These are phyloP conservation scores for Clarireedia sp. DNA, from an alignment of 2,329 filamentous ascomycete species.

Conservation along the genomic window DNA sequence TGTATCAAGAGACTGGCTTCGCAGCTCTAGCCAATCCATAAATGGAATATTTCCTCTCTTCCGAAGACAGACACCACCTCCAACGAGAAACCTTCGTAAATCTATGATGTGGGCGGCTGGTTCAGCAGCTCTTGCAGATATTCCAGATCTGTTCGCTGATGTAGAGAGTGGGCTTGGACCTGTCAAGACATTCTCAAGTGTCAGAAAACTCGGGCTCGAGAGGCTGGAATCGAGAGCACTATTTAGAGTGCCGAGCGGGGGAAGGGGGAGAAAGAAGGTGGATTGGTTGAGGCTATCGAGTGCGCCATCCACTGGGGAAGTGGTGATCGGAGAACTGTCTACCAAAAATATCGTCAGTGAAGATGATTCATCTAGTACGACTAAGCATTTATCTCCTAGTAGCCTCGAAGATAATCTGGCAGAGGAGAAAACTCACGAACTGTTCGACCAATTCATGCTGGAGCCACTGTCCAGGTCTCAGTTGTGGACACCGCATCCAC, in stretches of 20 bases:
- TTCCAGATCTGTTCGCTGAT: neutral
- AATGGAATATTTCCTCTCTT: neutral
- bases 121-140: no score
- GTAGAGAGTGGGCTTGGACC: neutral
- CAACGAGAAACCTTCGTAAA: neutral
- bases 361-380: no score
- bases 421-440: no score
- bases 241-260: neutral
- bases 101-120: neutral
- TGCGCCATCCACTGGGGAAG: neutral
- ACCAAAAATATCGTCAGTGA: no score
- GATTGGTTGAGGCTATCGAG: neutral
- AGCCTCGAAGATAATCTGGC: no score
- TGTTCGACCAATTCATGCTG: no score
- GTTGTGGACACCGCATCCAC: neutral
- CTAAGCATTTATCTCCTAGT: no score
- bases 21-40: neutral
- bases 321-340: neutral
- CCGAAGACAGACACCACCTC: no score
- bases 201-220: neutral
- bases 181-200: neutral
- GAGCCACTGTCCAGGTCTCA: neutral
- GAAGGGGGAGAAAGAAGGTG: neutral
- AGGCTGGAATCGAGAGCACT: neutral
- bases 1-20: conserved; percentile 1